Evolutionary conservation across 495 filamentous ascomycete genomes (phyloP).

Genomic region (Immersiella caudata): DNA sequence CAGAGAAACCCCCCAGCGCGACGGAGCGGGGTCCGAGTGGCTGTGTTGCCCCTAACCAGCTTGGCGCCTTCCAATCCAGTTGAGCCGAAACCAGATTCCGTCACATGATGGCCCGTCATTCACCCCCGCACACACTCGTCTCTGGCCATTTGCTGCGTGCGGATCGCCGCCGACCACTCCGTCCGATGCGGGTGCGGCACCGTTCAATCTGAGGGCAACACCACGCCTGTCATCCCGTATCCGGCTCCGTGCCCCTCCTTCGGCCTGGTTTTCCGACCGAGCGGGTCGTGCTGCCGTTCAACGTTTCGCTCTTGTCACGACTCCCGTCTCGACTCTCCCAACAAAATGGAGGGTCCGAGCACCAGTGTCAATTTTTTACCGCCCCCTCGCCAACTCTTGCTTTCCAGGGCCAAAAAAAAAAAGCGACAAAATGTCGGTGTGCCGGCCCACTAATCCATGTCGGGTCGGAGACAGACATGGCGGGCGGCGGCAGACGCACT

Average conservation of each 20-base stretch:
- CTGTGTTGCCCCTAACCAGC: slow-evolving; percentile 14
- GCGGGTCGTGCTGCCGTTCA: no score
- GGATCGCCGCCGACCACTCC: no score
- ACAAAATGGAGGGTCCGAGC: slow-evolving; percentile 2
- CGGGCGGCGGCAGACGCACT: background rate
- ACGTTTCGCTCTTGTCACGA: no score
- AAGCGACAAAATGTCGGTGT: slow-evolving; percentile 17
- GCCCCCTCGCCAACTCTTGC: background rate
- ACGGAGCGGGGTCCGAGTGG: slow-evolving; percentile 21
- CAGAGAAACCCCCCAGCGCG: background rate
- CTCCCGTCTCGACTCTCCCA: background rate
- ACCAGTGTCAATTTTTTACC: no score
- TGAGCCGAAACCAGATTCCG: background rate
- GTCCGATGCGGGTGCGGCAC: no score
- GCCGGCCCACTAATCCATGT: slow-evolving; percentile 12
- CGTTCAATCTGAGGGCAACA: no score
- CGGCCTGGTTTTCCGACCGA: background rate
- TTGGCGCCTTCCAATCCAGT: slow-evolving; percentile 8
- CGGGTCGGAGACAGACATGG: background rate
- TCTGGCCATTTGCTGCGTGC: background rate
- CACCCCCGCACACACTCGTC: background rate
- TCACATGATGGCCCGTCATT: slow-evolving; percentile 7
- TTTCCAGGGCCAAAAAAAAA: background rate
- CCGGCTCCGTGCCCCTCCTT: background rate
- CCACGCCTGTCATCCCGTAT: no score